Base-by-base conservation (phyloP, 2,329 filamentous ascomycete genomes). In the Neofusicoccum parvum region DNA sequence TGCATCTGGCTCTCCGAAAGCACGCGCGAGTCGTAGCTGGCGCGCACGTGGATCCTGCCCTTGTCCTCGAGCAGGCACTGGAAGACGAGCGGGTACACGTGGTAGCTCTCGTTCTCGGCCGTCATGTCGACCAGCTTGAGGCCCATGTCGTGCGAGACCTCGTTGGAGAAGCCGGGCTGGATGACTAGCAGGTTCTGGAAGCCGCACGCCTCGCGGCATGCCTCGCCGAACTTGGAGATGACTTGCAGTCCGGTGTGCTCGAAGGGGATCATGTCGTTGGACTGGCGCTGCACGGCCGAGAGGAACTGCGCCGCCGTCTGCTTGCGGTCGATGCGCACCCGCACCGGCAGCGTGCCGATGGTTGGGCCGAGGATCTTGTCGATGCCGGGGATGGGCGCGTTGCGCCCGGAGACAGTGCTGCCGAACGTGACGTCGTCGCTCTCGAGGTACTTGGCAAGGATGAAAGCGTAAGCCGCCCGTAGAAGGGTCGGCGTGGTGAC, bases 171-270 rank as follows among this genome's bases (percentile, higher is more conserved):
- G 45, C 53, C 71, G 3, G 70, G 69, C 49, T 86, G 84, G 32
- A 87, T 79, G 0, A 87, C 82, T 2, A 87, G 72, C 3, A 83
- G 81, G 0, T 81, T 84, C 1, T 80, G 78, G 43, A 86, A 76
- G 68, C 85, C 81, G 68, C 83, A 86, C 0, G 84, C 84, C 64
- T 83, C 78, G 34, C 50, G 50, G 15, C 50, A 39, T 86, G 83
- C 1, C 79, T 75, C 70, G 82, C 85, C 14, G 70, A 65, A 43
- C 70, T 68, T 17, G 68, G 65, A 34, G 45, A 76, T 75, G 41
- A 71, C 68, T 60, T 75, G 73, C 66, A 72, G 67, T 17, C 74
- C 74, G 56, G 70, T 67, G 27, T 76, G 74, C 65, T 74, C 45
- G 23, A 15, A 39, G 12, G 36, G 48, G 10, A 27, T 49, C 39